Evolutionary conservation across 2,329 filamentous ascomycete species (phyloP), one percentile per base, ranked within the genome.

Genomic region (Verticillium isaacii): DNA sequence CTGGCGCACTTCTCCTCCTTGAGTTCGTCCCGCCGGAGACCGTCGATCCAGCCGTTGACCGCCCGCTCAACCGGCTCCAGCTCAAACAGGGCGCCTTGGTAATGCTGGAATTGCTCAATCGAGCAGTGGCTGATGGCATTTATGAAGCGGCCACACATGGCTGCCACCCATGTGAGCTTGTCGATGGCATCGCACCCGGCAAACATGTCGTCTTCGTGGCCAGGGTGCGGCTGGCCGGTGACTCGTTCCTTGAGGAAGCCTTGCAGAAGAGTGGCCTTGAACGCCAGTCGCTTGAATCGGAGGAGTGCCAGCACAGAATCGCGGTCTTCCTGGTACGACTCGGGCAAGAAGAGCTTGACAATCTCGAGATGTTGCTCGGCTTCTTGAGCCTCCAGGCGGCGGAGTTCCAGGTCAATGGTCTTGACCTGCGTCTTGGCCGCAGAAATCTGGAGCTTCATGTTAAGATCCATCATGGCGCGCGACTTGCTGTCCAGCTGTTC

Each of bases 381-480:
- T 77, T 98, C 92, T 68, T 96, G 89, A 0, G 93, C 93, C 68
- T 96, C 92, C 71, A 98, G 85, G 61, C 90, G 89, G 60, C 90
- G 86, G 62, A 98, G 80, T 73, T 98, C 93, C 34, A 97, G 82
- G 67, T 97, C 93, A 65, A 99, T 96, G 0, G 93, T 93, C 79
- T 97, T 98, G 70, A 92, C 89, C 73, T 97, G 94, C 2, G 94
- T 90, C 79, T 97, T 97, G 50, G 92, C 86, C 12, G 93, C 93
- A 14, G 93, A 96, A 61, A 91, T 85, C 71, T 97, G 94, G 54
- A 99, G 84, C 77, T 96, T 96, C 84, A 94, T 86, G 75, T 98
- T 98, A 56, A 99, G 84, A 70, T 99, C 94, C 86, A 97, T 91
- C 89, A 99, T 96, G 60, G 94, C 93, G 65, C 93, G 87, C 55